Base-by-base conservation (phyloP, 345 rosid genomes). In the Eutrema yunnanense region DNA sequence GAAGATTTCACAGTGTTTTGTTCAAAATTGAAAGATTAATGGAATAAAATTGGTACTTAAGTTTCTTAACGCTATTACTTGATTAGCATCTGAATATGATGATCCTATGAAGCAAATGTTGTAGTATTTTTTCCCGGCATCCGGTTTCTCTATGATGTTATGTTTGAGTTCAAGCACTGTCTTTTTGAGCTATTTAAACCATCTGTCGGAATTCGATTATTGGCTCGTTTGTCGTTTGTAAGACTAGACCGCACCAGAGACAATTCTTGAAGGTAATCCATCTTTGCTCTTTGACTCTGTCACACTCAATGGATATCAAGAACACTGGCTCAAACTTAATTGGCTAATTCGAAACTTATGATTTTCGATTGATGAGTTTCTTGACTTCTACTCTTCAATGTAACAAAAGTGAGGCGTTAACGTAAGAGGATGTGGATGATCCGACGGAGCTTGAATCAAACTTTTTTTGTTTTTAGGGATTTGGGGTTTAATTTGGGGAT, bases 11-110 rank as follows among this genome's bases (percentile, higher is more conserved):
- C 50, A 26, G 55, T 60, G 48, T 46, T 52, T 74, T 38, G 49
- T 67, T 52, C 68, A 47, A 43, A 64, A 43, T 52, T 75, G 55
- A 27, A 74, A 40, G 12, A 53, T 67, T 26, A 67, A 67, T 74
- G 55, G n/a, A 67, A 75, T 61, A 75, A 67, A 49, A 14, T 36
- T 67, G 33, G 52, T 67, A 42, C 14, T 19, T 22, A 22, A 65
- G 27, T 58, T 59, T 4, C 40, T 58, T 30, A 26, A 47, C 26
- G 64, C 71, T 54, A 3, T 41, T 19, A 50, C 51, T 22, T 69
- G 37, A 16, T 55, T 55, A 37, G 56, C 46, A 44, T 43, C 32
- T 67, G 33, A 67, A 54, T 54, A 52, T 42, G 32, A 52, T 54
- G 26, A 22, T 22, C 16, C 3, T 41, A 9, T 40, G 10, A 54